phyloP scores from a whole-genome alignment of 805 yeast species.

The Metschnikowia anglica region DNA sequence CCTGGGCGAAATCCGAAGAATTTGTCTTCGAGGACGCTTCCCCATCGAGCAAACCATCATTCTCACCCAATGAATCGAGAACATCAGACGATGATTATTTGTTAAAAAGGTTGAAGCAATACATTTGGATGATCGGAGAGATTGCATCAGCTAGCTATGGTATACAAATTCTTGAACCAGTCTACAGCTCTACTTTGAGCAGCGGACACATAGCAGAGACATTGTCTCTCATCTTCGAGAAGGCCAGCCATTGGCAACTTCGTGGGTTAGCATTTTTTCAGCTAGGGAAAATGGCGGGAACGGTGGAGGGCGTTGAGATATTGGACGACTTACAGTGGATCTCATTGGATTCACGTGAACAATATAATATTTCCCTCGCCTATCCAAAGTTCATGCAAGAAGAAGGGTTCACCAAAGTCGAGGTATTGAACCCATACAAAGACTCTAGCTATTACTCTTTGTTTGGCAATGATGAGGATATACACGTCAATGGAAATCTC shows the following conservation, averaged over 20 bases:
- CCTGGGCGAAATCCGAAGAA: conserved; percentile 8
- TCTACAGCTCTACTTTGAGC: conserved; percentile 24
- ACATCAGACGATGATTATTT: conserved; percentile 16
- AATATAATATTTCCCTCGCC: conserved; percentile 11
- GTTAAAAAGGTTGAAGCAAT: conserved; percentile 56
- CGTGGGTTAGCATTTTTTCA: conserved; percentile 77
- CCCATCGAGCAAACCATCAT: not conserved
- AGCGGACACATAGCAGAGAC: conserved; percentile 40
- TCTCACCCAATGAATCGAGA: conserved; percentile 1
- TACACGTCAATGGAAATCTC: conserved; percentile 7
- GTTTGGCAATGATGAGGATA: conserved; percentile 14
- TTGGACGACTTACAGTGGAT: conserved; percentile 80
- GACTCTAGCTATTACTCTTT: conserved; percentile 17
- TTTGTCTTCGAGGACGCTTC: conserved; percentile 6
- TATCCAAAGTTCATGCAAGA: conserved; percentile 19
- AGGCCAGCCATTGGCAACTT: conserved; percentile 50
- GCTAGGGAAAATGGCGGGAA: conserved; percentile 69
- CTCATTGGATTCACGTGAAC: conserved; percentile 6
- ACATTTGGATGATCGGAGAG: conserved; percentile 85
- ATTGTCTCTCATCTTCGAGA: conserved; percentile 43
- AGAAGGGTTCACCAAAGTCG: conserved; percentile 16
- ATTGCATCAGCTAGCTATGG: conserved; percentile 75
- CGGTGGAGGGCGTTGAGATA: conserved; percentile 79
- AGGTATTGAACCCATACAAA: conserved; percentile 17
- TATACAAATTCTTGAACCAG: conserved; percentile 43